Percentiles rank a stretch among this genome's conserved stretches.
Conservation (phyloP, 2,329 filamentous ascomycete genomes). For the Alternaria dauci region DNA sequence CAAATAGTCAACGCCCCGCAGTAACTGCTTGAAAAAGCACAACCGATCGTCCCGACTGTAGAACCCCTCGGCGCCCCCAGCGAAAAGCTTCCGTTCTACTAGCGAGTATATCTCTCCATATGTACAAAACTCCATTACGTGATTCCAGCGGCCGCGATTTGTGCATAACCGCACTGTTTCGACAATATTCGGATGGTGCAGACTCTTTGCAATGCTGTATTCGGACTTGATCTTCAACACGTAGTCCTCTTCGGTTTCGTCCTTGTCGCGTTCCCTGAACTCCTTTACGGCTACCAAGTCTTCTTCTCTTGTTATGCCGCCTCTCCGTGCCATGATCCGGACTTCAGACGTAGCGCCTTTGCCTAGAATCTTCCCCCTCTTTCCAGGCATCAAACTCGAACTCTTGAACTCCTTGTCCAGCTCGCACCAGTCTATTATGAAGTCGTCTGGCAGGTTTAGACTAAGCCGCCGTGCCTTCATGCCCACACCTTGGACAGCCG, state of each 20-base stretch:
- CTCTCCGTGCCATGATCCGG: constrained; percentile 79
- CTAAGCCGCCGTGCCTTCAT: constrained; percentile 82
- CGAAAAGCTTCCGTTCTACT: constrained; percentile 65
- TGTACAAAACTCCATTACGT: constrained; percentile 92
- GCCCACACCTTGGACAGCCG: constrained; percentile 73
- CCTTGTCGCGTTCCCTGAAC: constrained; percentile 75
- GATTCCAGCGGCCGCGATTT: constrained; percentile 80
- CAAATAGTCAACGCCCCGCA: constrained; percentile 82
- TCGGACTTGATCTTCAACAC: constrained; percentile 91
- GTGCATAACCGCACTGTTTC: constrained; percentile 78
- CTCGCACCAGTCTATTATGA: constrained; percentile 74
- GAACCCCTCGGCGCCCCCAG: constrained; percentile 61
- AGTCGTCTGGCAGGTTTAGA: constrained; percentile 75
- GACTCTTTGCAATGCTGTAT: constrained; percentile 84
- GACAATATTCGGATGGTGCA: constrained; percentile 88
- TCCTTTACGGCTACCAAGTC: constrained; percentile 87
- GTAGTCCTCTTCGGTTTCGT: constrained; percentile 77
- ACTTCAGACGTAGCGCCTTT: constrained; percentile 86
- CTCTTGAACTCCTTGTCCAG: constrained; percentile 74
- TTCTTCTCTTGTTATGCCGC: constrained; percentile 61
- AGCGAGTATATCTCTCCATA: constrained; percentile 82
- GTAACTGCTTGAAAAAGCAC: constrained; percentile 88
- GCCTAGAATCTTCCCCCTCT: constrained; percentile 77
- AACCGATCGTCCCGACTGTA: constrained; percentile 74
- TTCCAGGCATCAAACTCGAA: constrained; percentile 72